phyloP scores from a whole-genome alignment of 2,329 filamentous ascomycete species.

The Scedosporium dehoogii region DNA sequence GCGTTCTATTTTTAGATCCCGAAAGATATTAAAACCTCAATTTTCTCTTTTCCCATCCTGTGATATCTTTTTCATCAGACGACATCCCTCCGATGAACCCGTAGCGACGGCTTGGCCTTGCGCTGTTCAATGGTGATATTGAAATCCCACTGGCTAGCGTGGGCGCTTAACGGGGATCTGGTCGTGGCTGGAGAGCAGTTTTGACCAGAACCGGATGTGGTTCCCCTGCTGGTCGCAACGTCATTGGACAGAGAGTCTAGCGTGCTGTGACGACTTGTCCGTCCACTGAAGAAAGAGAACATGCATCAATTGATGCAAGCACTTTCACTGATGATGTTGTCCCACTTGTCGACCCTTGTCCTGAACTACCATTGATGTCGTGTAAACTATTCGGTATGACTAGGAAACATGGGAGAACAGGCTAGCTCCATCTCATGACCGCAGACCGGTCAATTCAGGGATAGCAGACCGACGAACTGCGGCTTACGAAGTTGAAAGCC shows the following conservation, averaged over 20 bases:
- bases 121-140: neutral
- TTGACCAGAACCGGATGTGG: neutral
- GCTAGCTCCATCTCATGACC: too few relatives aligned
- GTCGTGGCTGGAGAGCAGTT: neutral
- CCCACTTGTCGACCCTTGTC: too few relatives aligned
- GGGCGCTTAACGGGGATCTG: constrained; percentile 3
- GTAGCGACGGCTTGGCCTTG: neutral
- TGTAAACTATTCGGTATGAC: too few relatives aligned
- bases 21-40: neutral
- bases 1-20: neutral
- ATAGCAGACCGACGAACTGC: too few relatives aligned
- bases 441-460: too few relatives aligned
- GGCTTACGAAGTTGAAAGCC: too few relatives aligned
- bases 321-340: neutral
- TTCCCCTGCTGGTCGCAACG: neutral
- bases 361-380: too few relatives aligned
- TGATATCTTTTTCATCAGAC: neutral
- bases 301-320: neutral
- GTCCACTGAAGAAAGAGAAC: neutral
- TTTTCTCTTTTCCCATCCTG: neutral
- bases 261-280: neutral
- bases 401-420: too few relatives aligned
- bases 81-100: neutral
- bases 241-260: neutral
- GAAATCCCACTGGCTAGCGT: constrained; percentile 2